A percentile compares a stretch with the other conserved stretches of the same genome.
Evolutionary conservation across 306 rosid species (phyloP).

Genomic region (Vigna reflexopilosa): DNA sequence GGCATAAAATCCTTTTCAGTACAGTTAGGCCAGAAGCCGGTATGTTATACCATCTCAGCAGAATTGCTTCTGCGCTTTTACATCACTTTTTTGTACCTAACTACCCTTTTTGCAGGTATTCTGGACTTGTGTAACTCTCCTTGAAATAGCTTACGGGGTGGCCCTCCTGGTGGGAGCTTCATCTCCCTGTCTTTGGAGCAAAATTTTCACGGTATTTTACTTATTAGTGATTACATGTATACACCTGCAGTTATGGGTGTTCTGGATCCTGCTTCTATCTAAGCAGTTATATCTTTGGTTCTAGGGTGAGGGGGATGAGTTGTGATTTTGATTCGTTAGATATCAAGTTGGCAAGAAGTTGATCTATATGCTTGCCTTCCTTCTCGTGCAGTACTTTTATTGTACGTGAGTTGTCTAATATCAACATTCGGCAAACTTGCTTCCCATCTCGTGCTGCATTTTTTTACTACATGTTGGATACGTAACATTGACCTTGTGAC

Average conservation of each 20-base stretch:
- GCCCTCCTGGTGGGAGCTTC: constrained; percentile 80
- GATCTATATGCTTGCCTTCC: constrained; percentile 1
- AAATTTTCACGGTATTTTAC: constrained; percentile 71
- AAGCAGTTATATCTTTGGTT: constrained; percentile 8
- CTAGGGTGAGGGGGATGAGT: background rate
- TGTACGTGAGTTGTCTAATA: constrained; percentile 2
- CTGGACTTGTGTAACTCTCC: constrained; percentile 89
- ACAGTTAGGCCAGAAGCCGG: constrained; percentile 87
- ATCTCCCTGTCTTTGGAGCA: constrained; percentile 80
- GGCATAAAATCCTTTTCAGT: constrained; percentile 91
- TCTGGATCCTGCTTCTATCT: background rate
- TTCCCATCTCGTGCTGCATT: constrained; percentile 7
- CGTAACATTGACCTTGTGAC: background rate
- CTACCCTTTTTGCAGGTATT: constrained; percentile 69
- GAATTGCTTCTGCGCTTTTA: constrained; percentile 22
- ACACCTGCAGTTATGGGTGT: background rate
- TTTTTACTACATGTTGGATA: background rate
- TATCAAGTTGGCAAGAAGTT: constrained; percentile 21
- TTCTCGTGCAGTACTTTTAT: constrained; percentile 23
- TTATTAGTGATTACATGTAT: constrained; percentile 20
- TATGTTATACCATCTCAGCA: constrained; percentile 43
- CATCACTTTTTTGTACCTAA: constrained; percentile 35
- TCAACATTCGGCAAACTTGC: constrained; percentile 18
- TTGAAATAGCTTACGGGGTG: constrained; percentile 80
- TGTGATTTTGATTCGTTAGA: constrained; percentile 2